Percentiles rank a stretch among this genome's conserved stretches.
These are phyloP conservation scores for Phytophthora boehmeriae DNA, from an alignment of 352 stramenopile species.

Conservation along the genomic window DNA sequence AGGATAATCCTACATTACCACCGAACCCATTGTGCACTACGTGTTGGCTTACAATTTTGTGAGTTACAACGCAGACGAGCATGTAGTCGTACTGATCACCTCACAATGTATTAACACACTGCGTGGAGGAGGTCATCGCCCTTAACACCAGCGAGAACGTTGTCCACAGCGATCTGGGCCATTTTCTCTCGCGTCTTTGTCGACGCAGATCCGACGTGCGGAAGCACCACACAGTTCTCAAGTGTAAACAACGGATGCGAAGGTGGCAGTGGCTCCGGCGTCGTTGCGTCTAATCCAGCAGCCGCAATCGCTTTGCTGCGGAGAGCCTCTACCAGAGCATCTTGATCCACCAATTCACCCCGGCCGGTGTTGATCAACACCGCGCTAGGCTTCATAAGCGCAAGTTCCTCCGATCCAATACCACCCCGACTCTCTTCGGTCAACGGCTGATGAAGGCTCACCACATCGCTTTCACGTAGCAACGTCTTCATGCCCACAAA, in stretches of 20 bases:
- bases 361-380: slow-evolving; percentile 93
- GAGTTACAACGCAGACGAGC: slow-evolving; percentile 10
- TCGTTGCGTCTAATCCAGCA: slow-evolving; percentile 87
- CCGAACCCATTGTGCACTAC: too few species aligned
- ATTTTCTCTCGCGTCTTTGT: slow-evolving; percentile 73
- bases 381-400: slow-evolving; percentile 83
- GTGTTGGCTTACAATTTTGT: too few species aligned
- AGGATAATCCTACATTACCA: too few species aligned
- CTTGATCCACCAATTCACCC: slow-evolving; percentile 91
- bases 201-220: slow-evolving; percentile 54
- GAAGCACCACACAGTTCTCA: slow-evolving; percentile 68
- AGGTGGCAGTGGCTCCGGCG: slow-evolving; percentile 87
- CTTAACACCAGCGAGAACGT: slow-evolving; percentile 54
- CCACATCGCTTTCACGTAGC: slow-evolving; percentile 82
- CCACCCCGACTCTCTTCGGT: slow-evolving; percentile 69
- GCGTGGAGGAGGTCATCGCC: slow-evolving; percentile 43
- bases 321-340: slow-evolving; percentile 63
- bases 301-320: slow-evolving; percentile 48
- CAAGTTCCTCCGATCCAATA: slow-evolving; percentile 77
- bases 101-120: slow-evolving; percentile 29
- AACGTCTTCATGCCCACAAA: slow-evolving; percentile 82
- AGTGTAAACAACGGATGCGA: slow-evolving; percentile 75
- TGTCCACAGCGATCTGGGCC: slow-evolving; percentile 69
- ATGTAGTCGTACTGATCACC: neutral
- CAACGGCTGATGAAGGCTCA: slow-evolving; percentile 88